Percentiles rank a stretch among this genome's conserved stretches.
Conservation (phyloP, 345 rosid species). For the Salix dunnii region DNA sequence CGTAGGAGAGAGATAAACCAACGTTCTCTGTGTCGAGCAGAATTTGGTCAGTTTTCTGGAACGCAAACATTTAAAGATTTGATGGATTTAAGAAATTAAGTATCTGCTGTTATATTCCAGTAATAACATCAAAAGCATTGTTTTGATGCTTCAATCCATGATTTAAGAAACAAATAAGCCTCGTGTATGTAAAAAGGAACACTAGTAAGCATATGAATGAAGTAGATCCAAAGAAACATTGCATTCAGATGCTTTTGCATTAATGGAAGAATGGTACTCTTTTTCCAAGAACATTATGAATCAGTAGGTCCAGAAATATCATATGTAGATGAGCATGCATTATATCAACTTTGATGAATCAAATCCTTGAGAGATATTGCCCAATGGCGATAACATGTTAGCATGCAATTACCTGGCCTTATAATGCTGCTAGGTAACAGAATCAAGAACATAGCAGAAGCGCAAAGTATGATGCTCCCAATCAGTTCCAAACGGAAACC, state of each 20-base stretch:
- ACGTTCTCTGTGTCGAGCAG: constrained; percentile 57
- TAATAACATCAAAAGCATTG: background rate
- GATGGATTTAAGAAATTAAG: background rate
- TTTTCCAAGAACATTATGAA: background rate
- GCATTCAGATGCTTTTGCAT: background rate
- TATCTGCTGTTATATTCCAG: background rate
- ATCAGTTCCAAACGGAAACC: constrained; percentile 79
- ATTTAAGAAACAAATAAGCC: background rate
- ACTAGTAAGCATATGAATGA: background rate
- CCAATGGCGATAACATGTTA: too few species aligned
- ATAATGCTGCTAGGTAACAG: constrained; percentile 72
- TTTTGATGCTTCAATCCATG: background rate
- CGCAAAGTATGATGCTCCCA: constrained; percentile 75
- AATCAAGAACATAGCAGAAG: constrained; percentile 72
- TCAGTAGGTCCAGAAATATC: background rate
- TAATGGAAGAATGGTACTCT: background rate
- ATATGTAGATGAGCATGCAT: background rate
- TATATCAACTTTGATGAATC: background rate
- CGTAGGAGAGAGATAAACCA: constrained; percentile 87
- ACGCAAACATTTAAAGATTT: background rate
- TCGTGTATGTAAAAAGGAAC: background rate
- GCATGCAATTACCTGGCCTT: constrained; percentile 63
- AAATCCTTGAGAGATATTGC: background rate
- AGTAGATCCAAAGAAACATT: background rate
- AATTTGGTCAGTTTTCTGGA: constrained; percentile 4